Percentiles rank a stretch among this genome's conserved stretches.
phyloP scores from a whole-genome alignment of 2,329 filamentous ascomycete genomes.

The Scedosporium minutisporum region DNA sequence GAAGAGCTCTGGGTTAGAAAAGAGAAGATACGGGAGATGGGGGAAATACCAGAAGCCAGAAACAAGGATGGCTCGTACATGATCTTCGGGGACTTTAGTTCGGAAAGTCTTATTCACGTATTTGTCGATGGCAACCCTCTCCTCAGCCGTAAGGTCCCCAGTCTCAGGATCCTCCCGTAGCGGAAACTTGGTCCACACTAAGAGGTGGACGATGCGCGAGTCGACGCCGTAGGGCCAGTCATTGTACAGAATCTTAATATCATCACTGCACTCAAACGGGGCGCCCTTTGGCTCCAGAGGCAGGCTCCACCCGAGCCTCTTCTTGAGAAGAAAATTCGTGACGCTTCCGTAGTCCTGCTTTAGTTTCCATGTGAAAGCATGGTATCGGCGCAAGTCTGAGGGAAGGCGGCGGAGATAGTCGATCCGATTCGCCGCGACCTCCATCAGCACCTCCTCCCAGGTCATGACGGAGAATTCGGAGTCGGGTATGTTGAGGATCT shows the following conservation, averaged over 20 bases:
- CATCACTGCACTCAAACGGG: conserved; percentile 37
- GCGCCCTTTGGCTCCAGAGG: conserved; percentile 23
- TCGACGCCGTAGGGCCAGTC: conserved; percentile 94
- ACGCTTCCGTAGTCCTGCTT: conserved; percentile 63
- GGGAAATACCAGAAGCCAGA: not conserved
- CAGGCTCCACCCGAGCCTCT: conserved; percentile 60
- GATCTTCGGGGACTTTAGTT: conserved; percentile 35
- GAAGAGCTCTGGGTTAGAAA: conserved; percentile 6
- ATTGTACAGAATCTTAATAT: conserved; percentile 71
- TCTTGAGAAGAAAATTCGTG: conserved; percentile 62
- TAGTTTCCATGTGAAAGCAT: conserved; percentile 57
- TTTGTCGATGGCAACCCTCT: conserved; percentile 54
- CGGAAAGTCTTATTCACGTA: conserved; percentile 64
- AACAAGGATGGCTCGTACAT: conserved; percentile 30
- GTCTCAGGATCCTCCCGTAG: conserved; percentile 58
- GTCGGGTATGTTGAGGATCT: conserved; percentile 64
- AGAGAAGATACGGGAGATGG: not conserved
- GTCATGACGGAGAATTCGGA: conserved; percentile 48
- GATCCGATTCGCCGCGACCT: conserved; percentile 58
- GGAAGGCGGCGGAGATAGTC: conserved; percentile 69
- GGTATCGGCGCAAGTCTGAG: conserved; percentile 68
- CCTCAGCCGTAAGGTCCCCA: conserved; percentile 56
- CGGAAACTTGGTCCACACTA: conserved; percentile 87
- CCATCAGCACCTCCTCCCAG: conserved; percentile 60
- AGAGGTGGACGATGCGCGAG: conserved; percentile 66